These are phyloP conservation scores for Calonectria leucothoes DNA, from an alignment of 2,329 filamentous ascomycete species.

Conservation along the genomic window DNA sequence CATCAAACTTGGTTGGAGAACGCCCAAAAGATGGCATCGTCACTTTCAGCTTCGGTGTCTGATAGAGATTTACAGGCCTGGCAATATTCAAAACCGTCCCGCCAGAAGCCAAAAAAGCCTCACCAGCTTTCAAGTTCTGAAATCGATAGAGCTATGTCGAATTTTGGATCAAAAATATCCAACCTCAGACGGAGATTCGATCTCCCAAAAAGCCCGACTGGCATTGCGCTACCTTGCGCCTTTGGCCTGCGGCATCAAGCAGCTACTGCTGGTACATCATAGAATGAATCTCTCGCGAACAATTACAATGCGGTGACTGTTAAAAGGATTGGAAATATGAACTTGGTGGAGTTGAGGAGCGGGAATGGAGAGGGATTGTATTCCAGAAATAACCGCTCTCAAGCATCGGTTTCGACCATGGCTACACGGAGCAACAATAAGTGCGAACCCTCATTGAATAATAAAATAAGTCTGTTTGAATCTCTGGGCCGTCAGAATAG, in stretches of 20 bases:
- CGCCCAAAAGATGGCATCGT: constrained; percentile 39
- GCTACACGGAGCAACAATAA: constrained; percentile 18
- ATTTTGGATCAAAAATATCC: constrained; percentile 36
- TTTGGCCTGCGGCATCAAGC: constrained; percentile 25
- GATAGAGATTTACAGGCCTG: constrained; percentile 6
- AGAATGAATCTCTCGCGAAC: constrained; percentile 4
- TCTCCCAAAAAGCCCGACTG: constrained; percentile 14
- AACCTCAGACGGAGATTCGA: constrained; percentile 39
- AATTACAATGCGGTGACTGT: constrained; percentile 22
- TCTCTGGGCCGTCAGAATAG: constrained; percentile 30
- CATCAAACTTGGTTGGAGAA: constrained; percentile 34
- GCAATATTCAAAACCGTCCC: neutral
- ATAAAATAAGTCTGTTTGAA: constrained; percentile 48
- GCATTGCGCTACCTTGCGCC: constrained; percentile 18
- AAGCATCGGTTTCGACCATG: constrained; percentile 1
- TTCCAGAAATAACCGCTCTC: neutral
- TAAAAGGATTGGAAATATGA: neutral
- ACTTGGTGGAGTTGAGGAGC: neutral
- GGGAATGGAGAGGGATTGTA: neutral
- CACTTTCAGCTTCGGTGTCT: constrained; percentile 31
- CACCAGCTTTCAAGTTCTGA: constrained; percentile 10
- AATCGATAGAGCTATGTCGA: constrained; percentile 13
- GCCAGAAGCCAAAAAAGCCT: neutral
- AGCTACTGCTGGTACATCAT: neutral
- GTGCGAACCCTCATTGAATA: constrained; percentile 35